These are phyloP conservation scores for Cladochytrium tenue DNA, from an alignment of 371 early-diverging fungal species.

Conservation along the genomic window DNA sequence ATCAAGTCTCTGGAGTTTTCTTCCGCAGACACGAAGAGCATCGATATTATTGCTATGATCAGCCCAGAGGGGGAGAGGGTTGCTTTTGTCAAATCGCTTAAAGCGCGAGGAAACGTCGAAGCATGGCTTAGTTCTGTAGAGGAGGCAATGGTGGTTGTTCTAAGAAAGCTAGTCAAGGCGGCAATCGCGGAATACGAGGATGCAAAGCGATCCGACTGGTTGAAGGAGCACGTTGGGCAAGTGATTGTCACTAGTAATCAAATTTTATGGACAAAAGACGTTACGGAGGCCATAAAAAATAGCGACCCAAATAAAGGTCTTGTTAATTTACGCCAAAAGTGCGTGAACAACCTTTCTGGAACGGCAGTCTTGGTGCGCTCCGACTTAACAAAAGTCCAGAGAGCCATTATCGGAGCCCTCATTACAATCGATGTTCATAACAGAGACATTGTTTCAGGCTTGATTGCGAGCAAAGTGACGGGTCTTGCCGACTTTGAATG, in stretches of 20 bases:
- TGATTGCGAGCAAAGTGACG: constrained; percentile 40
- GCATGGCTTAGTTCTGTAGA: constrained; percentile 60
- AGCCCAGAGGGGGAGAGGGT: constrained; percentile 59
- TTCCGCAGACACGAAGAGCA: constrained; percentile 49
- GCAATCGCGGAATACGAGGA: constrained; percentile 52
- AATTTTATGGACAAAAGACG: constrained; percentile 52
- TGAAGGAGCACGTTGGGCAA: constrained; percentile 54
- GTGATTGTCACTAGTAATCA: constrained; percentile 57
- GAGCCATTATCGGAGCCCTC: constrained; percentile 55
- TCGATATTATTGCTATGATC: constrained; percentile 58
- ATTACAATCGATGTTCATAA: constrained; percentile 63
- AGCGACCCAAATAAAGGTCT: constrained; percentile 40
- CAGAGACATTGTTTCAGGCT: constrained; percentile 53
- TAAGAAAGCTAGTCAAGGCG: constrained; percentile 45
- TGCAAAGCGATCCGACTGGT: constrained; percentile 48
- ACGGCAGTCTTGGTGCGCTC: constrained; percentile 54
- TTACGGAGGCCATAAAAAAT: constrained; percentile 44
- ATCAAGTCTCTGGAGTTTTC: constrained; percentile 57
- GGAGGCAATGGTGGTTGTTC: constrained; percentile 54
- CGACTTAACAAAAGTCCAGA: constrained; percentile 52
- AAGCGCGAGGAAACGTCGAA: constrained; percentile 62
- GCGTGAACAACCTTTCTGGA: constrained; percentile 42
- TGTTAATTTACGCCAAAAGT: constrained; percentile 35
- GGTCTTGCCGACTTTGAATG: constrained; percentile 55
- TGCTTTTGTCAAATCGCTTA: constrained; percentile 51